Percentiles rank a stretch among this genome's conserved stretches.
Evolutionary conservation across 495 filamentous ascomycete species (phyloP).

Genomic region (Annulohypoxylon bovei): DNA sequence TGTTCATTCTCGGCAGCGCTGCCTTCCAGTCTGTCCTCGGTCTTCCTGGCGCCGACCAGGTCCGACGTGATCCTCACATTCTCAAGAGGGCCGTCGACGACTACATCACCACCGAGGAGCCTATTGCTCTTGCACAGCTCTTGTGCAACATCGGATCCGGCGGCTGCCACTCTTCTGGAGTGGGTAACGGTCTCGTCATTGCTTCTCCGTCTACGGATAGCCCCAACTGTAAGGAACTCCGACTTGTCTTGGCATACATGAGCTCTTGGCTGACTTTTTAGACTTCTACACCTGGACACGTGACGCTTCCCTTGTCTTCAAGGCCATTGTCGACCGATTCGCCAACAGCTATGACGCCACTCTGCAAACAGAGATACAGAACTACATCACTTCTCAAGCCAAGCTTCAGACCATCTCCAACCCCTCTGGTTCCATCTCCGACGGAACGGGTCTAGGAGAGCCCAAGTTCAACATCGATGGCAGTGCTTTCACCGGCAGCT

Average conservation of each 20-base stretch:
- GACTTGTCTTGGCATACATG: background rate
- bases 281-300: slow-evolving; percentile 77
- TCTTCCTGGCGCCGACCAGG: slow-evolving; percentile 47
- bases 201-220: slow-evolving; percentile 67
- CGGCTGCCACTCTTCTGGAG: slow-evolving; percentile 60
- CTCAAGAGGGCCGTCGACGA: slow-evolving; percentile 59
- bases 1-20: slow-evolving; percentile 57
- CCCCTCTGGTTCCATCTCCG: slow-evolving; percentile 64
- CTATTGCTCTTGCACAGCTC: slow-evolving; percentile 62
- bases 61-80: slow-evolving; percentile 52
- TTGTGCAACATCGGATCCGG: slow-evolving; percentile 68
- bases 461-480: slow-evolving; percentile 70
- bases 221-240: slow-evolving; percentile 66
- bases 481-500: slow-evolving; percentile 68
- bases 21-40: slow-evolving; percentile 59
- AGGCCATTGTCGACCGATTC: slow-evolving; percentile 68
- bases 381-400: slow-evolving; percentile 67
- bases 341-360: slow-evolving; percentile 60
- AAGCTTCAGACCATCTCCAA: slow-evolving; percentile 69
- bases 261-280: slow-evolving; percentile 35
- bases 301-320: slow-evolving; percentile 72
- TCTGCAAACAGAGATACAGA: slow-evolving; percentile 64
- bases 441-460: slow-evolving; percentile 66
- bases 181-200: slow-evolving; percentile 65
- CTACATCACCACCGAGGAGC: slow-evolving; percentile 66